Conservation (phyloP, 164 flowering plant species). For the Vitis riparia region DNA sequence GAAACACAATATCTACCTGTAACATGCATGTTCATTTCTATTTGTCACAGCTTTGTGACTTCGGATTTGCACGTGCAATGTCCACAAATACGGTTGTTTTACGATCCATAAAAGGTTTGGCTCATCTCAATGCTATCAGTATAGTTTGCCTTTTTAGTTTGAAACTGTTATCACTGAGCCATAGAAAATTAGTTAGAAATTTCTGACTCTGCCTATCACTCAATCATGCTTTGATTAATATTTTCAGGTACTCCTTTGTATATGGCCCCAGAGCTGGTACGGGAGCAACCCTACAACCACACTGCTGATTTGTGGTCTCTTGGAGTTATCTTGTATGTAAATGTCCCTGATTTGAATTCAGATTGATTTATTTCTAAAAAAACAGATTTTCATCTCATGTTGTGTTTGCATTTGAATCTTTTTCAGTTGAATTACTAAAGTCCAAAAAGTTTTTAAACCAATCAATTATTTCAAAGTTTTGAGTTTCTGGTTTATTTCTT, state of each 20-base stretch:
- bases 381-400: neutral
- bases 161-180: neutral
- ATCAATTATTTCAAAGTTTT: no score
- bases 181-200: neutral
- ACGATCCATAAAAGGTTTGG: conserved; percentile 90
- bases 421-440: neutral
- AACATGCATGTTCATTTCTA: conserved; percentile 9
- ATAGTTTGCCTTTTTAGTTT: neutral
- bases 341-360: neutral
- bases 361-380: neutral
- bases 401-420: neutral
- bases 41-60: conserved; percentile 85
- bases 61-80: conserved; percentile 99
- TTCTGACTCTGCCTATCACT: neutral
- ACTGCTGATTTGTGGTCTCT: conserved; percentile 99
- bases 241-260: conserved; percentile 88
- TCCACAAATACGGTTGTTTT: conserved; percentile 93
- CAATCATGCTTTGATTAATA: neutral
- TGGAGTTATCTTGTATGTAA: conserved; percentile 93
- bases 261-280: conserved; percentile 98
- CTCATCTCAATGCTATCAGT: neutral
- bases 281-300: conserved; percentile 98
- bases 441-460: neutral
- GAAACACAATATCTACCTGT: neutral
- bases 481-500: no score